phyloP scores from a whole-genome alignment of 1,284 basidiomycete species.

The Leccinum griseonigrum region DNA sequence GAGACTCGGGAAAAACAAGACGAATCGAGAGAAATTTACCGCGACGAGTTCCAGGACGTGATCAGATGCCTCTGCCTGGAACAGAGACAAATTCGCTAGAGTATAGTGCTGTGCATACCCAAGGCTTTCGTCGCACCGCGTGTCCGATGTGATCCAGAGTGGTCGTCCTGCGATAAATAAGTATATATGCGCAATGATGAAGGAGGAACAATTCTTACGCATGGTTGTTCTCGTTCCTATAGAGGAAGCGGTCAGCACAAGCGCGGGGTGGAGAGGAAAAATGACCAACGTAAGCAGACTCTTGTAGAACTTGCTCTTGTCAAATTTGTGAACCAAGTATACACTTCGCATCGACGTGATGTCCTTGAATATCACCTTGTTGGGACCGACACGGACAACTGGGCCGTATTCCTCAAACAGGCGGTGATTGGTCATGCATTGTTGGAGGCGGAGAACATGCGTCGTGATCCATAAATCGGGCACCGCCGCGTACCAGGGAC shows the following conservation, averaged over 20 bases:
- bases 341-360: conserved; percentile 60
- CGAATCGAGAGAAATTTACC: conserved; percentile 36
- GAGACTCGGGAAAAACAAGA: conserved; percentile 9
- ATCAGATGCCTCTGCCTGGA: conserved; percentile 66
- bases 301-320: conserved; percentile 76
- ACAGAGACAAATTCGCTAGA: conserved; percentile 55
- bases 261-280: conserved; percentile 7
- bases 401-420: conserved; percentile 72
- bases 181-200: conserved; percentile 37
- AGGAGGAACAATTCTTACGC: conserved; percentile 48
- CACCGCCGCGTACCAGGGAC: conserved; percentile 74
- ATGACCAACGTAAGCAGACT: conserved; percentile 64
- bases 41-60: conserved; percentile 50
- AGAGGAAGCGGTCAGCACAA: conserved; percentile 14
- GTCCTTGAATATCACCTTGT: conserved; percentile 74
- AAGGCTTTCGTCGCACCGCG: conserved; percentile 56
- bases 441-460: conserved; percentile 67
- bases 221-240: conserved; percentile 75
- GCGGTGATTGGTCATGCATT: conserved; percentile 64
- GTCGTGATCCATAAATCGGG: conserved; percentile 70
- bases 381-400: conserved; percentile 73
- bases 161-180: conserved; percentile 57
- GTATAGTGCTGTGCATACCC: conserved; percentile 70
- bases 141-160: conserved; percentile 68
- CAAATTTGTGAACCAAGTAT: conserved; percentile 71